Percentiles rank a stretch among this genome's conserved stretches.
phyloP scores from a whole-genome alignment of 148 eudicot genomes.

The Dianthus caryophyllus region DNA sequence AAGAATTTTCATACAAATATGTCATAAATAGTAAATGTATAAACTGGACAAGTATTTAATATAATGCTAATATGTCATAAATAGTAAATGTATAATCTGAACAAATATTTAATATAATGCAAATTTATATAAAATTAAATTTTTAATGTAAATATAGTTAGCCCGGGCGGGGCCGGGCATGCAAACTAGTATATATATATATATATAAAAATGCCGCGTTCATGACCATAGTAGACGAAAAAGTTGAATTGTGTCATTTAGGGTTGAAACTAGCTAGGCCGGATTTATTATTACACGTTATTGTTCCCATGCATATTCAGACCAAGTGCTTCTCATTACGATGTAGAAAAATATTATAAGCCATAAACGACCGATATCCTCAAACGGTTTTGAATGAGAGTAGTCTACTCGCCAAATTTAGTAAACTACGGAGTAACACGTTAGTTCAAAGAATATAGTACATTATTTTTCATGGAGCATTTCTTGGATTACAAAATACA shows the following conservation, averaged over 20 bases:
- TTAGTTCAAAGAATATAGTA: conserved; percentile 2
- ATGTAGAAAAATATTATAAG: neutral
- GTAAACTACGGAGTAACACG: too few species aligned
- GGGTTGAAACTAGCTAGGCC: neutral
- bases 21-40: too few species aligned
- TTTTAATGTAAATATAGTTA: too few species aligned
- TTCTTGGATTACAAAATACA: neutral
- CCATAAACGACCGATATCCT: neutral
- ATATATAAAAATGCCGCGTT: too few species aligned
- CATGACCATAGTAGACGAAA: neutral
- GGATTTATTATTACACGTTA: neutral
- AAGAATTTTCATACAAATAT: too few species aligned
- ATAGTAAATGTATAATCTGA: too few species aligned
- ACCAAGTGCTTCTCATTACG: conserved; percentile 5
- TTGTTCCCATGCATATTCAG: neutral
- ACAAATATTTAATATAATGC: too few species aligned
- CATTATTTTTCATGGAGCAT: conserved; percentile 9
- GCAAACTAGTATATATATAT: too few species aligned
- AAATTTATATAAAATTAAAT: too few species aligned
- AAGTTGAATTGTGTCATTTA: conserved; percentile 19
- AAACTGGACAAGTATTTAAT: too few species aligned
- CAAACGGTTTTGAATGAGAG: neutral
- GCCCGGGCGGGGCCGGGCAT: too few species aligned
- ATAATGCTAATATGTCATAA: too few species aligned
- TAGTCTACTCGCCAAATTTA: neutral